Base-by-base conservation (phyloP, 2,329 filamentous ascomycete genomes). In the Colletotrichum sidae region DNA sequence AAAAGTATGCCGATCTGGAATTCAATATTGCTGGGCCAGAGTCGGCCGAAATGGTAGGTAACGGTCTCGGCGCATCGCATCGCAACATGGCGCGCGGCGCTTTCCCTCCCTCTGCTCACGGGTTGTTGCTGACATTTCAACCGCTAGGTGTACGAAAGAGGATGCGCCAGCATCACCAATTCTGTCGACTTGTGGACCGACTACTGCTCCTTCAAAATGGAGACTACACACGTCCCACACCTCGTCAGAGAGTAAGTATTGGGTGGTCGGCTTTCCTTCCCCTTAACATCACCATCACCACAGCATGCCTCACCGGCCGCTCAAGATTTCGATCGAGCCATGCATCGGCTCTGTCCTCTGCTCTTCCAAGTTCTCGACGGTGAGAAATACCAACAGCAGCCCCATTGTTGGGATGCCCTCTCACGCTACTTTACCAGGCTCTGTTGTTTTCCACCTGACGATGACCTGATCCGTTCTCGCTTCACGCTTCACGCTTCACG, bases 191-290 rank as follows among this genome's bases (percentile, higher is more conserved):
- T 99, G 66, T 99, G 96, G 96, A 92, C 93, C 57, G 94, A 97
- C 74, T 99, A 97, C 83, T 98, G 95, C 83, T 88, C 90, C 74
- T 98, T 98, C 88, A 98, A 98, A 80, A 94, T 96, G 82, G 94
- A 98, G 78, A 98, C 96, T 63, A 96, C 92, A 72, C 96, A 99
- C 81, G 94, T 97, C 77, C 88, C 93, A 73, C 92, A 96, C 77
- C 87, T 96, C 80, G 96, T 97, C 83, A 91, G 96, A 97, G 96
- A 98, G 96, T 99, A 97, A 98, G 96, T 98, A 87, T 83, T 80
- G 76, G 79, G 81, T 82, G 84, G 84, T 77, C 68, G 79, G 76
- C 76, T 89, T 90, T 89, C 85, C 85, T 85, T 84, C 85, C 88
- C 86, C 86, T 83, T 87, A 84, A 90, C 87, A 81, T 81, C 80